Evolutionary conservation across 2,329 filamentous ascomycete genomes (phyloP), one percentile per base, ranked within the genome.

Genomic region (Diaporthe citrichinensis): DNA sequence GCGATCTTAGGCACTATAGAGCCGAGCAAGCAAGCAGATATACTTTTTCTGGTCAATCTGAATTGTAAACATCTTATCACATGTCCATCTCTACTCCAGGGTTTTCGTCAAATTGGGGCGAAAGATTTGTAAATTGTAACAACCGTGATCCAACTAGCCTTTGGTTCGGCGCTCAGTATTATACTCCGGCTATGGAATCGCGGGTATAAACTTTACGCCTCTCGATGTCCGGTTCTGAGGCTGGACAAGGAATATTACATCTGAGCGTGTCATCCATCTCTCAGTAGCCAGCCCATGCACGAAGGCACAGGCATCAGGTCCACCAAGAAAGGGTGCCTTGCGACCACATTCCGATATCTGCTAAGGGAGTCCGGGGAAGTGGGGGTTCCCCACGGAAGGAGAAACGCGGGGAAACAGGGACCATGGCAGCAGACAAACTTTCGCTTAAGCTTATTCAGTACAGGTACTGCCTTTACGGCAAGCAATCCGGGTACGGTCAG

Each of bases 391-490:
- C 31, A 58, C 31, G 55, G 55, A n/a, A 58, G n/a, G 55, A 36
- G 17, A 58, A 58, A 58, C 55, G 55, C 55, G 55, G 55, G 55
- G 55, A 34, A 58, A 58, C 55, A 36, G 28, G 31, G 55, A 8
- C 28, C 28, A 17, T n/a, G 55, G 55, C 31, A 10, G 20, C 31
- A n/a, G 15, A 58, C 31, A 58, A 20, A 36, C 7, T 58, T 36
- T 58, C 55, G 55, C 55, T 58, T 58, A 58, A 23, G 55, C 55
- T 36, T 20, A n/a, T n/a, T 36, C 31, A 59, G 57, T 36, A 23
- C 9, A 58, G 31, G 31, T 2, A 34, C 2, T 34, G 17, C 7
- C 55, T 34, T 9, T 34, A 20, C 53, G 53, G 53, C 25, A 57
- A 57, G 53, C 15, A 34, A 57, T 36, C 9, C 55, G 55, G 55